Evolutionary conservation across 805 yeast genomes (phyloP), one percentile per base, ranked within the genome.

Genomic region (Wickerhamomyces rabaulensis): DNA sequence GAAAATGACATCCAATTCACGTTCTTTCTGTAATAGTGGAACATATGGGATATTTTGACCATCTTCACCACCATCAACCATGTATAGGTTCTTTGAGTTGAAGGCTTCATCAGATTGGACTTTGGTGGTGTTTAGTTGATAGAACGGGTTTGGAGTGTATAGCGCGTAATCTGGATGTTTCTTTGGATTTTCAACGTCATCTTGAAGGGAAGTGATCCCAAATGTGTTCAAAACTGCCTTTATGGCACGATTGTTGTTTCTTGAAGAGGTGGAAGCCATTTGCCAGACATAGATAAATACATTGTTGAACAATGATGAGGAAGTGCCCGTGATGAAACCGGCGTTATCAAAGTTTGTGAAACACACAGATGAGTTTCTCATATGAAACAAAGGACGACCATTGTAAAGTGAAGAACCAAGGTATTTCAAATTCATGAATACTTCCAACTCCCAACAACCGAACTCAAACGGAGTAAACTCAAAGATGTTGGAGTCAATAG

Each of bases 51-150:
- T 70, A 56, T 84, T 84, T 62, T 84, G 89, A 9, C 73, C 70
- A 61, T 86, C 92, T 61, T 82, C 88, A 27, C 94, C 95, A 39
- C 95, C 95, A 60, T 87, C 95, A 26, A 79, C 88, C 49, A 87
- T 53, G 47, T 65, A 68, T n/a, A 71, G 48, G 36, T 60, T 62
- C 45, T 63, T 63, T 2, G 66, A 58, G 3, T 54, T 45, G 31
- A 58, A 57, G n/a, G 57, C 55, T 20, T 57, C 60, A 19, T 27
- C 15, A n/a, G 29, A 36, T n/a, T 42, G 42, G 9, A 35, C 16
- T n/a, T 40, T 46, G 1, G 46, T 20, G 2, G 48, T 27, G 36
- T 54, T 57, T 44, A 55, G 62, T 17, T 53, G 52, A 50, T 66
- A 73, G 56, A 82, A 82, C 2, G 89, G 87, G 49, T 81, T 82